Conservation (phyloP, 306 rosid species). For the Rosa lucieae region DNA sequence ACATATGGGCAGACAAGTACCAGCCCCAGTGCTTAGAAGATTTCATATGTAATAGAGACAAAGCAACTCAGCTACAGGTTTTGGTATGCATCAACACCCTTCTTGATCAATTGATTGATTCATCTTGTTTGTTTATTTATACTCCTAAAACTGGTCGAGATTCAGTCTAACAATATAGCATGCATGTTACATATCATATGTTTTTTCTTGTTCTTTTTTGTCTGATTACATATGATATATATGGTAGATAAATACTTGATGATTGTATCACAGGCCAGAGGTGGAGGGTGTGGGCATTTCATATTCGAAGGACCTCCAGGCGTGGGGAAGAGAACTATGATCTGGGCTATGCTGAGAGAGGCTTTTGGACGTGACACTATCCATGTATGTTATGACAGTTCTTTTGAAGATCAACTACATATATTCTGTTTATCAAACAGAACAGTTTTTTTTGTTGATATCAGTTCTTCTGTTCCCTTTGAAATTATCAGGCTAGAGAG, state of each 20-base stretch:
- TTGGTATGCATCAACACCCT: constrained; percentile 31
- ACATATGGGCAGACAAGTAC: constrained; percentile 60
- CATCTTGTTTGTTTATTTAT: background rate
- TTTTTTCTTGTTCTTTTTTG: background rate
- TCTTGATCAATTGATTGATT: background rate
- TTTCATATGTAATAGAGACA: constrained; percentile 66
- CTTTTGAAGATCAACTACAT: background rate
- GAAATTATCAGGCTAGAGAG: constrained; percentile 46
- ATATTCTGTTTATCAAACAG: no score
- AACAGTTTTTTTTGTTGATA: background rate
- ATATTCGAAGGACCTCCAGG: constrained; percentile 85
- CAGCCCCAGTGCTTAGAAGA: constrained; percentile 56
- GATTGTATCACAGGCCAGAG: constrained; percentile 34
- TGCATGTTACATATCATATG: background rate
- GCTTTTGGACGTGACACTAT: constrained; percentile 49
- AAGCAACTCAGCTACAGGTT: constrained; percentile 46
- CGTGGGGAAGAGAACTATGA: constrained; percentile 86
- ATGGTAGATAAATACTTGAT: background rate
- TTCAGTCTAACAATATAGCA: background rate
- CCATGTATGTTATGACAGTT: constrained; percentile 33
- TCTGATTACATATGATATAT: background rate
- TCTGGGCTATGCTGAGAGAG: constrained; percentile 74
- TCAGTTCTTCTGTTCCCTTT: background rate
- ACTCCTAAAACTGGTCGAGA: background rate
- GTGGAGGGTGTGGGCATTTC: constrained; percentile 53